phyloP scores from a whole-genome alignment of 2,329 filamentous ascomycete genomes.

The Helotiales sp. region DNA sequence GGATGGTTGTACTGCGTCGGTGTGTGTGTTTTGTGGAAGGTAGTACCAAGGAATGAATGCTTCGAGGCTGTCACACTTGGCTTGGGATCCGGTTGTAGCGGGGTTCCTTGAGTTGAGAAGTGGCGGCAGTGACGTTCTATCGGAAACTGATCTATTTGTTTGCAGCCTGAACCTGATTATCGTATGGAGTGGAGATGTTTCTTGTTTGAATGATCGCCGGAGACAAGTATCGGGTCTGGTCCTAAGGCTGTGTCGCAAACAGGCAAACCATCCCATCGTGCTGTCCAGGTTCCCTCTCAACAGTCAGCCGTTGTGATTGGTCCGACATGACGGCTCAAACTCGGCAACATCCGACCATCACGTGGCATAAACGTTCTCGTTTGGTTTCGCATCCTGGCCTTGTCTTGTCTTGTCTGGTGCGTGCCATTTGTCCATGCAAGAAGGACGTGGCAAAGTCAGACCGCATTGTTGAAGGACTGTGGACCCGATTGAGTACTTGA shows the following conservation, averaged over 20 bases:
- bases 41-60: background rate
- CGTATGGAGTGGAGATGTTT: background rate
- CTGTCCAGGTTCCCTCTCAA: conserved; percentile 1
- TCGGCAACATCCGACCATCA: conserved; percentile 7
- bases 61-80: conserved; percentile 17
- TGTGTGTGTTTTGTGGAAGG: conserved; percentile 18
- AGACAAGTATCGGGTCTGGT: background rate
- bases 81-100: background rate
- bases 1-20: background rate
- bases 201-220: conserved; percentile 13
- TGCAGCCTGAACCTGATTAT: background rate
- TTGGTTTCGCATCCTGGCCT: background rate
- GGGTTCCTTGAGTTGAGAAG: conserved; percentile 57
- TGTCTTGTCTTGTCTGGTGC: no score
- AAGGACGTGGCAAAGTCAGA: conserved; percentile 4
- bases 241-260: conserved; percentile 22
- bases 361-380: conserved; percentile 16
- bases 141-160: background rate
- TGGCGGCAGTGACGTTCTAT: conserved; percentile 82
- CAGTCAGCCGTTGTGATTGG: conserved; percentile 12
- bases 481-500: background rate
- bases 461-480: background rate
- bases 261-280: no score
- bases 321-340: background rate
- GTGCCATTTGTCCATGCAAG: background rate